Base-by-base conservation (phyloP, 257 asterid species). In the Henckelia pumila region DNA sequence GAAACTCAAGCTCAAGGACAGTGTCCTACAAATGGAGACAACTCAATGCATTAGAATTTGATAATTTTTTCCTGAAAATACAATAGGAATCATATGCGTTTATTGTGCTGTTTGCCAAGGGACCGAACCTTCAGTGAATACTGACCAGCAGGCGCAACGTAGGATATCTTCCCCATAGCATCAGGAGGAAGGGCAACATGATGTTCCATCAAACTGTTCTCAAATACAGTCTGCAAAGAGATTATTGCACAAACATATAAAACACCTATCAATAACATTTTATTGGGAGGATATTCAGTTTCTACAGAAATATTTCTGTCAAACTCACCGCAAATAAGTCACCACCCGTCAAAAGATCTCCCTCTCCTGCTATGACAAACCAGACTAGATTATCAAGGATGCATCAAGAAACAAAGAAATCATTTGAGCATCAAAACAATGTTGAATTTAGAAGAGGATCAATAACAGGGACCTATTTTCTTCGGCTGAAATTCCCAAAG, bases 1-100 rank as follows among this genome's bases (percentile, higher is more conserved):
- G 99, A 80, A 94, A 94, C 85, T 94, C 99, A 56, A 94, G 97
- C 88, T 91, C 99, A 71, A 94, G 91, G 73, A 94, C 99, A 64
- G 89, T 94, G 71, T 94, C 99, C 99, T 94, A 91, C 78, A 80
- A 33, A 8, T 66, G 28, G 62, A 67, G 73, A 79, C 67, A 68
- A 49, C 61, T 78, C 49, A 74, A 57, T 37, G 50, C 30, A 62
- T 57, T 23, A 59, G 66, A n/a, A n/a, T n/a, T n/a, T n/a, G n/a
- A n/a, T n/a, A 56, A 33, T 13, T 69, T 68, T 21, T 28, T 53
- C 7, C 35, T 55, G 60, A 47, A 67, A 29, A 47, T 24, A 44
- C 53, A 64, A 59, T 32, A 9, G 56, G 64, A 57, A 2, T 35
- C 20, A 55, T 35, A 58, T 49, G 52, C 20, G 47, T 49, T 71